Base-by-base conservation (phyloP, 164 flowering plant genomes). In the Stephania yunnanensis region DNA sequence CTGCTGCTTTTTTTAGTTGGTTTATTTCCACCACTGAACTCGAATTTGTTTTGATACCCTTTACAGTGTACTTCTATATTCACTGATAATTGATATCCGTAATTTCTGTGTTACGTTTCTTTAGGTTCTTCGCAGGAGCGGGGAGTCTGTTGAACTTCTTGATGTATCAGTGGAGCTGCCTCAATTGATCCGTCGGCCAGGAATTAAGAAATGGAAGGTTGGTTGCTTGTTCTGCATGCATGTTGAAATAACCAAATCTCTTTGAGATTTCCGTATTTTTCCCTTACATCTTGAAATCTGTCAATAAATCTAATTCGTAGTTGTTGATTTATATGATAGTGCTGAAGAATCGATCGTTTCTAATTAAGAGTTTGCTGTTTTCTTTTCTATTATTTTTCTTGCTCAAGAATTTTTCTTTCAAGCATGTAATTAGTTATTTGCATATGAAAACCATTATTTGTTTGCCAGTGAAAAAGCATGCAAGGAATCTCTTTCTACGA, bases 151-250 rank as follows among this genome's bases (percentile, higher is more conserved):
- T 84, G 97, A 96, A 82, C 97, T 96, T 80, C 78, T 94, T 79
- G 99, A 96, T 83, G 97, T 89, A 77, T 90, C 91, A 10, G 69
- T 70, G 80, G 95, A 94, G 86, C 95, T 94, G 72, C 97, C 95
- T 74, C 86, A 91, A 74, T 89, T 95, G 83, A 74, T 84, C 74
- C 92, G 97, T 44, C 87, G 98, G 63, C 94, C 97, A 68, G 99
- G 99, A 71, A 87, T 92, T 74, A 88, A 79, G 81, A 89, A 80
- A 77, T 95, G 99, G 99, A 95, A 91, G 97, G 99, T 95, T 65
- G 76, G 86, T 77, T 76, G 44, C 64, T 68, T 12, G 45, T 12
- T 70, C 19, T 70, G 2, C 6, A 22, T 58, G 64, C 15, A 19
- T 58, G 64, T 58, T 58, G 20, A 58, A 58, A 58, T 58, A 58